Evolutionary conservation across 352 stramenopile species (phyloP), one percentile per base, ranked within the genome.

Genomic region (Thraustotheca clavata): DNA sequence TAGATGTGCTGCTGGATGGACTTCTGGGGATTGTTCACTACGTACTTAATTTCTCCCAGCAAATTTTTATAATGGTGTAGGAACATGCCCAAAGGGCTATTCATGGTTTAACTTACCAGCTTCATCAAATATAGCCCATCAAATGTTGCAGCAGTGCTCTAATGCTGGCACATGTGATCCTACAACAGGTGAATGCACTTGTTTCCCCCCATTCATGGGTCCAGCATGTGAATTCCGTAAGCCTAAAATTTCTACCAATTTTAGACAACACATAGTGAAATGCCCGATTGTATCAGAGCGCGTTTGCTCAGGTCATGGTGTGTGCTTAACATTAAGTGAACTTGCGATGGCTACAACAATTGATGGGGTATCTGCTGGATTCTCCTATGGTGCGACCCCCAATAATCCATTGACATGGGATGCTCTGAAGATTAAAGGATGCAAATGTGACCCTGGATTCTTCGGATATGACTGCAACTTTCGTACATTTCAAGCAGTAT

Each of bases 401-500:
- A 91, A 92, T 60, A 88, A 87, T 46, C 50, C 74, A 0, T 57
- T 75, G 39, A 90, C 81, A 14, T 97, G 78, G 67, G 91, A 97
- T 60, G 75, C 83, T 6, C 60, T 91, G 41, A 74, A 76, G 1
- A 83, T 84, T 43, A 72, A 91, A 47, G 87, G 86, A 16, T 98
- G 91, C 72, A 91, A 92, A 59, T 98, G 91, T 67, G 87, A 97
- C 55, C 71, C 78, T 41, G 89, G 89, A 12, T 98, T 87, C 67
- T 78, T 82, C 67, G 91, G 91, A n/a, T 83, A 96, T 52, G 87
- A 96, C 68, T 98, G 94, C 75, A 87, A 57, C 34, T 72, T 27
- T 14, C 34, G 55, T 62, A 62, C 34, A 24, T 49, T 29, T 41
- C 1, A 8, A 36, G 20, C 34, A 49, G 36, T 11, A 33, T 35